phyloP scores from a whole-genome alignment of 1,284 basidiomycete genomes.

The Fistulinella cinereoalba region DNA sequence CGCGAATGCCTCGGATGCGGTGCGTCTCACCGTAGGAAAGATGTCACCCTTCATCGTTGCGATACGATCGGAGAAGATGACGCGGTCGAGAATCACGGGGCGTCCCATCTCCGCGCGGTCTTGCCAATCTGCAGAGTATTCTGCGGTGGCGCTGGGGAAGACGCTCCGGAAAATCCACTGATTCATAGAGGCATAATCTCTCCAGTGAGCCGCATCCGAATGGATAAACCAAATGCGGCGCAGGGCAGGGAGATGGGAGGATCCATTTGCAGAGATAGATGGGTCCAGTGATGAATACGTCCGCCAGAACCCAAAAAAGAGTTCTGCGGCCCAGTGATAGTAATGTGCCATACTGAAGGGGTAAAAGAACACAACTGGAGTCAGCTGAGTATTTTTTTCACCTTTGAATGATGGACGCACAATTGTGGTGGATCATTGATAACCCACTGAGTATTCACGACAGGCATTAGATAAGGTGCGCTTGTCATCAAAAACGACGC shows the following conservation, averaged over 20 bases:
- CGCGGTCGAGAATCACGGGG: constrained; percentile 77
- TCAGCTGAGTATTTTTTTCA: too few relatives aligned
- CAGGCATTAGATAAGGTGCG: constrained; percentile 2
- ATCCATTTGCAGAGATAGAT: constrained; percentile 59
- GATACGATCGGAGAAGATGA: constrained; percentile 79
- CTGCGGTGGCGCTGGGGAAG: constrained; percentile 73
- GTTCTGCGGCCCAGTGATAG: constrained; percentile 85
- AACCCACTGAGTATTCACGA: constrained; percentile 49
- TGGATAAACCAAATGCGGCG: constrained; percentile 75
- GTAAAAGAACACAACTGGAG: too few relatives aligned
- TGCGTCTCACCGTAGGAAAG: constrained; percentile 69
- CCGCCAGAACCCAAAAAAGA: constrained; percentile 86
- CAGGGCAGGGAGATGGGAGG: constrained; percentile 67
- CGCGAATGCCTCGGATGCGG: constrained; percentile 69
- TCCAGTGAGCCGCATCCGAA: constrained; percentile 73
- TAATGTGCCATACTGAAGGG: constrained; percentile 66
- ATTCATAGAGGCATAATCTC: constrained; percentile 83
- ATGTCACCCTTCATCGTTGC: constrained; percentile 73
- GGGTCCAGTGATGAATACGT: constrained; percentile 79
- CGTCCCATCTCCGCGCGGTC: constrained; percentile 70
- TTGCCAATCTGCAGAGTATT: constrained; percentile 77
- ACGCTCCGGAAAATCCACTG: constrained; percentile 72
- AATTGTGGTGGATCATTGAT: constrained; percentile 83
- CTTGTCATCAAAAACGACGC: constrained; percentile 1
- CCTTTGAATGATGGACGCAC: too few relatives aligned